Evolutionary conservation across 306 rosid genomes (phyloP), one percentile per base, ranked within the genome.

Genomic region (Citrullus colocynthis): DNA sequence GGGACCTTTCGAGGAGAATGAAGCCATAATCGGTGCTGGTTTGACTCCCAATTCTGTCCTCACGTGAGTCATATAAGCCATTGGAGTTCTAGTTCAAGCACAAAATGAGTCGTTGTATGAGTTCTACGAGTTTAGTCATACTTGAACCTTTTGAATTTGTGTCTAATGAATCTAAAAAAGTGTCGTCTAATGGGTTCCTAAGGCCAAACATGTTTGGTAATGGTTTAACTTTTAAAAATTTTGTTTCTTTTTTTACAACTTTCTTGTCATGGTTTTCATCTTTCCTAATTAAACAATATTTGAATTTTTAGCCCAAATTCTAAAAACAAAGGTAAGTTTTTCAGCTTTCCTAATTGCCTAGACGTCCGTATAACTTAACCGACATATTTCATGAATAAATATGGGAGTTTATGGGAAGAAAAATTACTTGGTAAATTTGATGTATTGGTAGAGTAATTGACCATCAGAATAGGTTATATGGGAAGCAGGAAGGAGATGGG

Each of bases 1-100:
- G 37, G 98, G 98, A 0, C 97, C 97, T 52, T 93, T 87, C 21
- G 94, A 82, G 24, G 97, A 93, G 86, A 90, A 90, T 14, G 84
- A 1, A 75, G 93, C 91, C 78, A 93, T 17, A 21, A 37, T 0
- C 21, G 97, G 97, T 42, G 91, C 77, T 41, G 89, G 87, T 42
- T 83, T 80, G 20, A 3, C 1, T 32, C 81, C 87, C 13, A 84
- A 0, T 41, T 67, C 41, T 16, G 96, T 89, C 67, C 16, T 78
- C 49, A 76, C 84, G 0, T 1, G 60, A 57, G 87, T 82, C 12
- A 90, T 71, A 78, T 9, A 62, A 76, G 94, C 93, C 79, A 48
- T 3, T 0, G 97, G 93, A 42, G 1, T 76, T 81, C 94, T 90
- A 74, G 51, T 39, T 37, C 24, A 17, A 62, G 14, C 12, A 17